phyloP scores from a whole-genome alignment of 164 flowering plant species.

The Chloranthus sessilifolius region DNA sequence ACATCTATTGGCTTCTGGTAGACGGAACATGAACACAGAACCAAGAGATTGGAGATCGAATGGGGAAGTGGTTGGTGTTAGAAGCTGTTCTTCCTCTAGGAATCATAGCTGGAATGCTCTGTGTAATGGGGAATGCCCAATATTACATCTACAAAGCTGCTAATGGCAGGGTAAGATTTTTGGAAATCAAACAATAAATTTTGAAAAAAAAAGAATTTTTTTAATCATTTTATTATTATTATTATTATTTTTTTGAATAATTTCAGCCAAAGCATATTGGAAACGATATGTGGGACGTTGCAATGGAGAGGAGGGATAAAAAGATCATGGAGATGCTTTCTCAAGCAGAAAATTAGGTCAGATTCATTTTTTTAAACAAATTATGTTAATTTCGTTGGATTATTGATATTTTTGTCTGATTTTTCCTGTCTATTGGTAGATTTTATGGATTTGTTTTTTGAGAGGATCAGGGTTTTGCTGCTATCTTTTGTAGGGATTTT shows the following conservation, averaged over 20 bases:
- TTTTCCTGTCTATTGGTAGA: neutral
- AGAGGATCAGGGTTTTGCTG: conserved; percentile 1
- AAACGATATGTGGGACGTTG: conserved; percentile 82
- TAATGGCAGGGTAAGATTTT: conserved; percentile 63
- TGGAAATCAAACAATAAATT: no score
- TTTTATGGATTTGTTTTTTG: neutral
- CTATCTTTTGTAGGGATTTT: neutral
- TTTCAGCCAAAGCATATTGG: conserved; percentile 36
- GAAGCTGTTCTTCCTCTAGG: conserved; percentile 88
- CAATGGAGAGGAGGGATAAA: conserved; percentile 96
- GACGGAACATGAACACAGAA: no score
- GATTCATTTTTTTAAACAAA: neutral
- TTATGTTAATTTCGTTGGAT: neutral
- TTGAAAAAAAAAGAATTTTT: neutral
- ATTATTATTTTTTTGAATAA: neutral
- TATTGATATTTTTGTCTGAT: neutral
- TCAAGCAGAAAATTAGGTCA: conserved; percentile 14
- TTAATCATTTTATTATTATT: neutral
- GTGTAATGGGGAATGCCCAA: conserved; percentile 80
- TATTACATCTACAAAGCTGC: conserved; percentile 82
- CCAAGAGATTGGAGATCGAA: no score
- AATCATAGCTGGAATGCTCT: conserved; percentile 91
- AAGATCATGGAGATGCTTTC: conserved; percentile 48
- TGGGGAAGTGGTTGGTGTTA: conserved; percentile 49
- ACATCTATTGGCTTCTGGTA: no score